Percentiles rank a stretch among this genome's conserved stretches.
These are phyloP conservation scores for Solanum rostratum DNA, from an alignment of 257 asterid species.

Conservation along the genomic window DNA sequence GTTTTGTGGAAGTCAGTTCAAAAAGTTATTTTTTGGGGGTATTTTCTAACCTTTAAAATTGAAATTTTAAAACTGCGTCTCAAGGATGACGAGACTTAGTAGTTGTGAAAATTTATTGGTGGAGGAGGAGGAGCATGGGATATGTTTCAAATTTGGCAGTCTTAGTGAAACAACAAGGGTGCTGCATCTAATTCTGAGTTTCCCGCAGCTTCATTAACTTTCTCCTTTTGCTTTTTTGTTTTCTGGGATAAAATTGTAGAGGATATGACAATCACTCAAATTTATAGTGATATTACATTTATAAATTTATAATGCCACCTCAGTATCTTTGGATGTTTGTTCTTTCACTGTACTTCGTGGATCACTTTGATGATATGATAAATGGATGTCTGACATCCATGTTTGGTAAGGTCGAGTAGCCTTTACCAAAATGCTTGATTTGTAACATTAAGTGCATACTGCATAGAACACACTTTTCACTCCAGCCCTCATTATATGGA, in stretches of 20 bases:
- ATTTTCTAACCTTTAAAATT: neutral
- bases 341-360: neutral
- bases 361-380: neutral
- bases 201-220: neutral
- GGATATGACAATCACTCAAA: neutral
- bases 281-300: neutral
- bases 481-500: neutral
- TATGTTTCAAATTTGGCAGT: neutral
- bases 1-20: neutral
- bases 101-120: neutral
- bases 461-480: neutral
- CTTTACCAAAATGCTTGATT: neutral
- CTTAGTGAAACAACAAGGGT: neutral
- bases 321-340: neutral
- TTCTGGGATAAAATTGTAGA: neutral
- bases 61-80: neutral
- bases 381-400: neutral
- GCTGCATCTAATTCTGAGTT: neutral
- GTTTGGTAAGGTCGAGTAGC: neutral
- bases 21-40: neutral
- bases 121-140: neutral
- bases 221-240: neutral
- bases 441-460: neutral
- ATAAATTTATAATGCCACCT: neutral
- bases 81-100: neutral